phyloP scores from a whole-genome alignment of 768 basidiomycete species.

The Hericium coralloides region DNA sequence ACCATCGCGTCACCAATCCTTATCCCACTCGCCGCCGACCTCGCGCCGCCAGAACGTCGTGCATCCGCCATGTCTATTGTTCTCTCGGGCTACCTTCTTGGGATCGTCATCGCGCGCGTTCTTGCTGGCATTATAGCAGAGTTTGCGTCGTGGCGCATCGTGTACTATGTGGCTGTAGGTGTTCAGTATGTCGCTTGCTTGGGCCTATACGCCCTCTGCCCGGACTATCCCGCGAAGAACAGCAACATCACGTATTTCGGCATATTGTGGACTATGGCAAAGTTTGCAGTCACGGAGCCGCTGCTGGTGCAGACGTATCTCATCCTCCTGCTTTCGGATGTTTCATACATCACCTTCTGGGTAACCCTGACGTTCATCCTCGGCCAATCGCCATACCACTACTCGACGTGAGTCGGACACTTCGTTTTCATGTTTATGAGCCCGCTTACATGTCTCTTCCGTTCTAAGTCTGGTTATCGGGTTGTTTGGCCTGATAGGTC shows the following conservation, averaged over 20 bases:
- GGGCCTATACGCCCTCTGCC: slow-evolving; percentile 5
- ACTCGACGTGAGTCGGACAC: slow-evolving; percentile 44
- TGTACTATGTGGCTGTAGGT: slow-evolving; percentile 35
- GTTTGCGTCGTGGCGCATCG: slow-evolving; percentile 30
- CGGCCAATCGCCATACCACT: slow-evolving; percentile 65
- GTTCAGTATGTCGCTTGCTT: slow-evolving; percentile 4
- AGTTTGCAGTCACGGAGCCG: slow-evolving; percentile 71
- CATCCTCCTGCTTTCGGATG: slow-evolving; percentile 49
- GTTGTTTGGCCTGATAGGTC: slow-evolving; percentile 34
- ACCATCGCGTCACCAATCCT: slow-evolving; percentile 72
- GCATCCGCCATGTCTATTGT: slow-evolving; percentile 74
- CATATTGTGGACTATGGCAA: slow-evolving; percentile 70
- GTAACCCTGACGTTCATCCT: slow-evolving; percentile 73
- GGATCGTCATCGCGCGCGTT: slow-evolving; percentile 67
- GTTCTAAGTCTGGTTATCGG: slow-evolving; percentile 25
- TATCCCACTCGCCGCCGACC: slow-evolving; percentile 71
- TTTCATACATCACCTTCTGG: slow-evolving; percentile 42
- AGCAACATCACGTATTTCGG: slow-evolving; percentile 21
- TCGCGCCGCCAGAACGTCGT: slow-evolving; percentile 67
- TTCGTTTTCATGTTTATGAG: not conserved
- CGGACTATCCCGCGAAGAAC: slow-evolving; percentile 11
- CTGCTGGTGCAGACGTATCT: slow-evolving; percentile 60
- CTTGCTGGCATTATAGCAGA: slow-evolving; percentile 33
- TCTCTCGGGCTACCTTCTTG: slow-evolving; percentile 54
- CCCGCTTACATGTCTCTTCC: not conserved